A percentile compares a stretch with the other conserved stretches of the same genome.
phyloP scores from a whole-genome alignment of 1,139 yeast genomes.

The Yamadazyma diddensiae region DNA sequence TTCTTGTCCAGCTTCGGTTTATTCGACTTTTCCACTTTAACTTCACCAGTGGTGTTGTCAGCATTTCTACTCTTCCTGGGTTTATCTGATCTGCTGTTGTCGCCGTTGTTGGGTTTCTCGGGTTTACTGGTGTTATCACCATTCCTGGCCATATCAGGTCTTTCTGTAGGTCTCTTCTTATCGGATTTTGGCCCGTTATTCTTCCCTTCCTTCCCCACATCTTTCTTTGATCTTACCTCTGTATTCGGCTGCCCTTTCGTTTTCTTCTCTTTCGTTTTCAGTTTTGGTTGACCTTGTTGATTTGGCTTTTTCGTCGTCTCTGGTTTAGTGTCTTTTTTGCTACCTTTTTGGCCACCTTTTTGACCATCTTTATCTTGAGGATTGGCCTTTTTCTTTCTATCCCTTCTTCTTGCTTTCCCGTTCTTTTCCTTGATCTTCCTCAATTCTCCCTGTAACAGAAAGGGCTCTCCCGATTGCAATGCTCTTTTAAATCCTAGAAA shows the following conservation, averaged over 20 bases:
- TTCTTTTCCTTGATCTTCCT: slow-evolving; percentile 2
- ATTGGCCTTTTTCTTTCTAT: background rate
- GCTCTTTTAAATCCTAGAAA: background rate
- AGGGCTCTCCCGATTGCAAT: background rate
- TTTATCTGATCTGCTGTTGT: too few relatives aligned
- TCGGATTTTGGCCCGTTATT: background rate
- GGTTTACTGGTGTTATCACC: too few relatives aligned
- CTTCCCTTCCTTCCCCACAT: slow-evolving; percentile 1
- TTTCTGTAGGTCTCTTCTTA: too few relatives aligned
- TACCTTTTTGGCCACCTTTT: background rate
- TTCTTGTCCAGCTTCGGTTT: too few relatives aligned
- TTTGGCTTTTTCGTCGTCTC: slow-evolving; percentile 1
- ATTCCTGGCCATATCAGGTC: slow-evolving; percentile 3
- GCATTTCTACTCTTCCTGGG: too few relatives aligned
- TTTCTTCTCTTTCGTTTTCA: background rate
- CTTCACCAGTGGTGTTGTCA: too few relatives aligned
- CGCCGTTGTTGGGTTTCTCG: too few relatives aligned
- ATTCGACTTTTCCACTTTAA: too few relatives aligned
- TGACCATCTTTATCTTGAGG: background rate
- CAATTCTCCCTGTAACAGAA: background rate
- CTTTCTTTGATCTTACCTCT: background rate
- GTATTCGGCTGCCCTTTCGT: background rate
- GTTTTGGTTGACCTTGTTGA: background rate
- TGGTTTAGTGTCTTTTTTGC: slow-evolving; percentile 3
- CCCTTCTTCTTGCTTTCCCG: slow-evolving; percentile 1